Conservation (phyloP, 2,329 filamentous ascomycete species). For the Chalaropsis thielavioides region DNA sequence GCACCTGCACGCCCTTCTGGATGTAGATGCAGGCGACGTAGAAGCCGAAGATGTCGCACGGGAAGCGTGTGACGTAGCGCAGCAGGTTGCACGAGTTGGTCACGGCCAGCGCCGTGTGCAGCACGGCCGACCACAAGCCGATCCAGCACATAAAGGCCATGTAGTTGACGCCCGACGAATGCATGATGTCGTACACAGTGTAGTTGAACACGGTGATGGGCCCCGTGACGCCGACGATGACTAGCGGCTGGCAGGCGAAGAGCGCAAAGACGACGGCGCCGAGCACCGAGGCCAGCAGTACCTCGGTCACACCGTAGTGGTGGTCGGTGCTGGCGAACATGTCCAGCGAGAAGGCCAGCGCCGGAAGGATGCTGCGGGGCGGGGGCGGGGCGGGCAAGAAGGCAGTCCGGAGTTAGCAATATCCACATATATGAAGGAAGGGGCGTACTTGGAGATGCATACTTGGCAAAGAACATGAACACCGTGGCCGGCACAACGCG, state of each 20-base stretch:
- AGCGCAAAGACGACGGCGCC: constrained; percentile 69
- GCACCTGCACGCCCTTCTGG: constrained; percentile 78
- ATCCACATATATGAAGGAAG: too few relatives aligned
- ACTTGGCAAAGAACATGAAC: constrained; percentile 96
- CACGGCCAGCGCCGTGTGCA: constrained; percentile 72
- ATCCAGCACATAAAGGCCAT: constrained; percentile 89
- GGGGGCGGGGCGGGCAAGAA: too few relatives aligned
- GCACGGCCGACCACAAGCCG: constrained; percentile 70
- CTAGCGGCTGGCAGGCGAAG: constrained; percentile 68
- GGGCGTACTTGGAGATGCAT: constrained; percentile 22
- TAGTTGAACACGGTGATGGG: constrained; percentile 92
- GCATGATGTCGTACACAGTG: constrained; percentile 81
- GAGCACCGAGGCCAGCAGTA: constrained; percentile 71
- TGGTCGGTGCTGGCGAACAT: constrained; percentile 83
- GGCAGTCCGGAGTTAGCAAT: too few relatives aligned
- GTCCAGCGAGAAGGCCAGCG: constrained; percentile 76
- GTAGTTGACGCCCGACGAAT: constrained; percentile 62
- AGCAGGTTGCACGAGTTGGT: constrained; percentile 80
- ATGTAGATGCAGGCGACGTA: constrained; percentile 87
- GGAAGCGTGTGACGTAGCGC: constrained; percentile 81
- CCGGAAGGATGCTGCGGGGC: constrained; percentile 57
- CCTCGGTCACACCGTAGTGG: constrained; percentile 82
- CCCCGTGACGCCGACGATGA: constrained; percentile 82
- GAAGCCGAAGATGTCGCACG: constrained; percentile 87
- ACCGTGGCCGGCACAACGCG: constrained; percentile 73